Conservation (phyloP, 1,284 basidiomycete genomes). For the Apiotrichum sp. region DNA sequence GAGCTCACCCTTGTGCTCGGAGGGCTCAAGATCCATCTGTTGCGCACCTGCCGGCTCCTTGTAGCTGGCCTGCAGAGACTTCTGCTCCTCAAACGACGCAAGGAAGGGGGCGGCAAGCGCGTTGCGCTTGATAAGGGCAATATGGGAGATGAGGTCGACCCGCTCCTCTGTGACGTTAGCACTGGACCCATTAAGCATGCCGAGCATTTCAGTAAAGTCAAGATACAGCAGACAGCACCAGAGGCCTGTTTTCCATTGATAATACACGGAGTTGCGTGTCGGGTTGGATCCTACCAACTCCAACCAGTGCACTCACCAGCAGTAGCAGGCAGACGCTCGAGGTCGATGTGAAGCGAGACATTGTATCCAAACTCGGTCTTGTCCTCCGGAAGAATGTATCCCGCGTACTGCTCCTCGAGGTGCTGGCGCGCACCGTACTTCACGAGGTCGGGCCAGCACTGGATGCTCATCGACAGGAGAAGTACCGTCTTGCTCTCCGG, state of each 20-base stretch:
- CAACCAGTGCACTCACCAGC: conserved; percentile 57
- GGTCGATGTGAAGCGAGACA: conserved; percentile 78
- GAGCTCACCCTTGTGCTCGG: conserved; percentile 61
- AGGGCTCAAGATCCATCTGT: conserved; percentile 43
- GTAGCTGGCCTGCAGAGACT: conserved; percentile 63
- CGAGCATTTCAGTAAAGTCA: too few species aligned
- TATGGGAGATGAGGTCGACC: conserved; percentile 69
- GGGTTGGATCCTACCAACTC: background rate
- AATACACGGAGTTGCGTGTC: background rate
- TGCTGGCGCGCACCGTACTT: conserved; percentile 79
- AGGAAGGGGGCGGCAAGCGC: conserved; percentile 95
- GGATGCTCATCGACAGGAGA: conserved; percentile 90
- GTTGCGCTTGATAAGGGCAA: conserved; percentile 87
- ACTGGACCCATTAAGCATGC: too few species aligned
- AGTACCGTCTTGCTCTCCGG: conserved; percentile 71
- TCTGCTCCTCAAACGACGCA: conserved; percentile 79
- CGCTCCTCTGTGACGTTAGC: conserved; percentile 58
- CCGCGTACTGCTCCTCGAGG: conserved; percentile 76
- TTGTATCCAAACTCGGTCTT: conserved; percentile 76
- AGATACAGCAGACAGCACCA: too few species aligned
- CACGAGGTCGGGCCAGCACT: conserved; percentile 92
- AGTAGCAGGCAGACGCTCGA: conserved; percentile 72
- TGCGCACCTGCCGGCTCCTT: conserved; percentile 47
- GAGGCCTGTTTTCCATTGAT: background rate
- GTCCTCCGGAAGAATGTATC: conserved; percentile 49